Conservation (phyloP, 768 basidiomycete species). For the Lactarius indigo region DNA sequence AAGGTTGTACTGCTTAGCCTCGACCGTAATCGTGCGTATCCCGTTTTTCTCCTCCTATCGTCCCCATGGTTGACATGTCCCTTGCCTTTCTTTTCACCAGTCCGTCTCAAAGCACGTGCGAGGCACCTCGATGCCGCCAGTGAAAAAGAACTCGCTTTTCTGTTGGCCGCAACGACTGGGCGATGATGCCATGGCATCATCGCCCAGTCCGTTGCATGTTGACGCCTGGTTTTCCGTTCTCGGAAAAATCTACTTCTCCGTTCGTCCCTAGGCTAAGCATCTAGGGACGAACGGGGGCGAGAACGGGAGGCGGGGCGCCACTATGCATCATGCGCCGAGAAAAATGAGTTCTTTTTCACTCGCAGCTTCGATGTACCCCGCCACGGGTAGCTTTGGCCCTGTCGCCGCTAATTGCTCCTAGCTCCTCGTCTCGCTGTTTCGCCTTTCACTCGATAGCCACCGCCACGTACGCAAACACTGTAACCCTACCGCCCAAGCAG, state of each 20-base stretch:
- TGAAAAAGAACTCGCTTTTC: slow-evolving; percentile 77
- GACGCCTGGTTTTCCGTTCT: background rate
- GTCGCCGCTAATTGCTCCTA: background rate
- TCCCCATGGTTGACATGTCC: background rate
- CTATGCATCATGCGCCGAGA: background rate
- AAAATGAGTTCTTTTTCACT: background rate
- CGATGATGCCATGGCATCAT: slow-evolving; percentile 1
- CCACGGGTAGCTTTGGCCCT: background rate
- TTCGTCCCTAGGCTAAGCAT: slow-evolving; percentile 1
- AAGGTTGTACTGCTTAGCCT: slow-evolving; percentile 89
- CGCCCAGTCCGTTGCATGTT: background rate
- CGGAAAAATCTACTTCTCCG: background rate
- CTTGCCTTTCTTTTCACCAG: slow-evolving; percentile 36
- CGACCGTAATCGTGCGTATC: slow-evolving; percentile 81
- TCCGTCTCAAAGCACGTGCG: slow-evolving; percentile 87
- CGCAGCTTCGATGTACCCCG: background rate
- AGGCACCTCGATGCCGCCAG: slow-evolving; percentile 80
- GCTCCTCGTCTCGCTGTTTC: background rate
- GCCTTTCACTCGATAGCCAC: background rate
- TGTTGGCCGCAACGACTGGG: slow-evolving; percentile 46
- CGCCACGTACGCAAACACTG: background rate
- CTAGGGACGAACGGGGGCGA: slow-evolving; percentile 4
- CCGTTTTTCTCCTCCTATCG: background rate
- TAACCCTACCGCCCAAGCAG: background rate
- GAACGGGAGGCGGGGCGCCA: background rate